phyloP scores from a whole-genome alignment of 306 rosid species.

The Neltuma alba region DNA sequence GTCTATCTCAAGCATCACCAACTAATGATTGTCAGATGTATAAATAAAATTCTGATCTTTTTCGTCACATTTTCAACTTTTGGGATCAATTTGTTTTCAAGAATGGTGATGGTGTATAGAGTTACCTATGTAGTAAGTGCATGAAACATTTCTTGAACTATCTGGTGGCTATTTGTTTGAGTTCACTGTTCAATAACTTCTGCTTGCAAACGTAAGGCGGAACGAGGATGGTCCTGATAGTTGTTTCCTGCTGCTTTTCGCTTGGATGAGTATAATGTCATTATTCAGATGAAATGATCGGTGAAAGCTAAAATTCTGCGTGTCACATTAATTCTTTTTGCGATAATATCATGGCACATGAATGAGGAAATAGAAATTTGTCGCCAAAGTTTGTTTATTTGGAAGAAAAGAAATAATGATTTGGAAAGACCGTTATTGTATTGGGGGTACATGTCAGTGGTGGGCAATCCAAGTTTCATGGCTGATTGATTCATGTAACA shows the following conservation, averaged over 20 bases:
- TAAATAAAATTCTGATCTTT: background rate
- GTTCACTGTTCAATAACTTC: background rate
- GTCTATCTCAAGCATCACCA: background rate
- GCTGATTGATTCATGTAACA: slow-evolving; percentile 3
- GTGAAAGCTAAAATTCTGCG: background rate
- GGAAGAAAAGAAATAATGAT: background rate
- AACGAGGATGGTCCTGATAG: background rate
- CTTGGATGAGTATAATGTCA: background rate
- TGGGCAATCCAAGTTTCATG: background rate
- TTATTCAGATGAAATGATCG: background rate
- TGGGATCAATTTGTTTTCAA: background rate
- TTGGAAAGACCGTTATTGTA: background rate
- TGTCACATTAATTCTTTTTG: background rate
- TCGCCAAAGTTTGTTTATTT: background rate
- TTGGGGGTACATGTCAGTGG: background rate
- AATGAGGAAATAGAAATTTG: background rate
- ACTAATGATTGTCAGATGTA: background rate
- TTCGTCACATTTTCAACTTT: background rate
- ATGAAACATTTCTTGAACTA: background rate
- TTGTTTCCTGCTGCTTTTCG: background rate
- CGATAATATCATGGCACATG: background rate
- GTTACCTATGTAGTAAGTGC: background rate
- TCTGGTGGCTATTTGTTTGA: background rate
- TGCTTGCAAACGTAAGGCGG: background rate
- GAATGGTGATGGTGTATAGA: background rate